phyloP scores from a whole-genome alignment of 805 yeast genomes.

The Teunomyces lycoperdinae region DNA sequence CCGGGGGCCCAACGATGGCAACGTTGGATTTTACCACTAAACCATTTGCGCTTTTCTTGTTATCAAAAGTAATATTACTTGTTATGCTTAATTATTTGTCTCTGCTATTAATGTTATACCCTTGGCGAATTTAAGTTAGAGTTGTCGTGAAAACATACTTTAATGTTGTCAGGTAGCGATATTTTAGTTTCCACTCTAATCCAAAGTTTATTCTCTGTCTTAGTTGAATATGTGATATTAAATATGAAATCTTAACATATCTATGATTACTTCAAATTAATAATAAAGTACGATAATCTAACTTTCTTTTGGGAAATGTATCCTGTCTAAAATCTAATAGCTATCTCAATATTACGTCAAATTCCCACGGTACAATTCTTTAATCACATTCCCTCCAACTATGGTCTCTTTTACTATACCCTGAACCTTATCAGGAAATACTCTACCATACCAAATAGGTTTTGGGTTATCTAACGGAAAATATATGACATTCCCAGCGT shows the following conservation, averaged over 20 bases:
- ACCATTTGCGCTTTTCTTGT: background rate
- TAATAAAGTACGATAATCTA: background rate
- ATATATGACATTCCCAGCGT: conserved; percentile 76
- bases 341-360: background rate
- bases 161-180: background rate
- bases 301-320: background rate
- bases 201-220: background rate
- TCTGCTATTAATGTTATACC: background rate
- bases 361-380: conserved; percentile 55
- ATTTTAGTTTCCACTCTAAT: background rate
- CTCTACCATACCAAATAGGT: conserved; percentile 75
- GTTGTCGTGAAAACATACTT: background rate
- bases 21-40: conserved; percentile 5
- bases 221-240: background rate
- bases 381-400: conserved; percentile 45
- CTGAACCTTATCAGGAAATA: conserved; percentile 62
- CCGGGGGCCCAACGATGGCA: conserved; percentile 5
- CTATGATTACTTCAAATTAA: background rate
- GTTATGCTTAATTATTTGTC: background rate
- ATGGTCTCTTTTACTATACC: conserved; percentile 60
- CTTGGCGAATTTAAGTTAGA: background rate
- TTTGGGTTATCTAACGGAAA: conserved; percentile 27
- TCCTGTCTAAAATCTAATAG: background rate
- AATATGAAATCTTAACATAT: background rate
- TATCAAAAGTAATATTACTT: background rate